Conservation (phyloP, 331 rosid species). For the Cydonia oblonga region DNA sequence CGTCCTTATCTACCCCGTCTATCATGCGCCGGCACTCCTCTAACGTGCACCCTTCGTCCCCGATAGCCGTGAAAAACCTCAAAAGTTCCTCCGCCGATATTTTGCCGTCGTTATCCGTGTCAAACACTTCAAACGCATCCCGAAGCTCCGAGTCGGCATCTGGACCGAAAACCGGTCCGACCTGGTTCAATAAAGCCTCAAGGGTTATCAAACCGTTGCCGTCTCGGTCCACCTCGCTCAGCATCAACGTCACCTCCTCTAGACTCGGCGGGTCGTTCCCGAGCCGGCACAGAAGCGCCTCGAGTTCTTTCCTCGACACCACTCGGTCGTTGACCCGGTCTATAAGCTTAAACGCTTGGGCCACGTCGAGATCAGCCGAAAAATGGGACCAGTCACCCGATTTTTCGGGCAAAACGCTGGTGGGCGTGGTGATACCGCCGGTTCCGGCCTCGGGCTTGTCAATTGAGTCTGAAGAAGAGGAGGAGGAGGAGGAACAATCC, state of each 20-base stretch:
- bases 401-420: slow-evolving; percentile 41
- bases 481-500: slow-evolving; percentile 20
- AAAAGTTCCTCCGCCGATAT: slow-evolving; percentile 79
- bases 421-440: slow-evolving; percentile 40
- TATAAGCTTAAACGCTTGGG: slow-evolving; percentile 40
- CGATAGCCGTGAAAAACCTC: slow-evolving; percentile 49
- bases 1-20: slow-evolving; percentile 55
- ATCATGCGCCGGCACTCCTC: slow-evolving; percentile 92
- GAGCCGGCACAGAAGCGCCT: slow-evolving; percentile 38
- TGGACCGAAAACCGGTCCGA: slow-evolving; percentile 25
- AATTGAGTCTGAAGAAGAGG: slow-evolving; percentile 7
- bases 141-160: slow-evolving; percentile 28
- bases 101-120: slow-evolving; percentile 68
- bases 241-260: slow-evolving; percentile 58
- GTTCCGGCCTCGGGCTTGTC: slow-evolving; percentile 2
- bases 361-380: slow-evolving; percentile 33
- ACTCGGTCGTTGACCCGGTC: slow-evolving; percentile 55
- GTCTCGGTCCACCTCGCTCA: slow-evolving; percentile 45
- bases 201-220: slow-evolving; percentile 41
- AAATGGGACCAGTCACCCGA: slow-evolving; percentile 44
- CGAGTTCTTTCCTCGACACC: slow-evolving; percentile 50
- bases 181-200: slow-evolving; percentile 34
- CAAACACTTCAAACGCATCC: slow-evolving; percentile 61
- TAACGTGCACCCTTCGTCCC: slow-evolving; percentile 73
- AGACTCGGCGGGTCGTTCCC: slow-evolving; percentile 28